Base-by-base conservation (phyloP, 2,329 filamentous ascomycete genomes). In the Alternaria tenuissima region DNA sequence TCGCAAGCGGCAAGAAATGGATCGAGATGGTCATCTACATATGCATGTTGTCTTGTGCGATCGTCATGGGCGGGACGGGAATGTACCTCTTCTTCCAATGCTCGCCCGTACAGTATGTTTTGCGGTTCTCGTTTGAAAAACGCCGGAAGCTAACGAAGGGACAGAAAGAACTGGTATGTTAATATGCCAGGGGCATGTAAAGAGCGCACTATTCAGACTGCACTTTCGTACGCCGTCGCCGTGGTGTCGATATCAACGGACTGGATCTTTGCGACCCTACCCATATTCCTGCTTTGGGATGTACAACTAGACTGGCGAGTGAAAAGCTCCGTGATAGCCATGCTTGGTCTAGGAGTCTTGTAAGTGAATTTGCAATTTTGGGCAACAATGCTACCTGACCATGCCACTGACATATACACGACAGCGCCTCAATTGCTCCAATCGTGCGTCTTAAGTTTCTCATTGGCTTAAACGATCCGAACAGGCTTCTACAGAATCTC, bases 301-400 rank as follows among this genome's bases (percentile, higher is more conserved):
- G 46, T 56, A 9, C 57, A 59, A 18, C 57, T 59, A 4, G 57
- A 59, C 26, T 59, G 57, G 57, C 57, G 57, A 39, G 52, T 59
- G 8, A 59, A 59, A 11, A 54, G 46, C 18, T 56, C 52, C 4
- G 57, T 59, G 1, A 59, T 59, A 46, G 32, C 38, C 32, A 59
- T 59, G 57, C 32, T 59, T 11, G 57, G 57, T 3, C 32, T 59
- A 3, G 57, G 57, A 46, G 39, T 59, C 20, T 59, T 59, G 57
- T 51, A 46, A 51, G 57, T 44, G 12, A 2, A 32, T 3, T n/a
- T 3, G 4, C 3, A 24, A 1, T 12, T 3, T 12, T 18, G 28
- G 14, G 4, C 12, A 11, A 44, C 12, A 14, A 16, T 36, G 14
- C 22, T 3, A 18, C 11, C 3, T 14, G 34, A 11, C 24, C 4